A percentile compares a stretch with the other conserved stretches of the same genome.
Conservation (phyloP, 140 eudicot species). For the Stevia rebaudiana region DNA sequence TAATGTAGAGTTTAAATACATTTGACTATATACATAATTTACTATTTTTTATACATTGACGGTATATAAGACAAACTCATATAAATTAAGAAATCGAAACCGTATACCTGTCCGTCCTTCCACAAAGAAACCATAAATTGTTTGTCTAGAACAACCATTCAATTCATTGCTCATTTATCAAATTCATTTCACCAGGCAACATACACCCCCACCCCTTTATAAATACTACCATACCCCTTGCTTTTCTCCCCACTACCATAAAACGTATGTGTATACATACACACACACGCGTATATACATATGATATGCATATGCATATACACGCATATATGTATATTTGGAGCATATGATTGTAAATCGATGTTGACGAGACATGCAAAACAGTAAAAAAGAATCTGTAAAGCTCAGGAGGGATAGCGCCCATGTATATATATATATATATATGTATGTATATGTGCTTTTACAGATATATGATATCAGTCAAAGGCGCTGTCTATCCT, state of each 20-base stretch:
- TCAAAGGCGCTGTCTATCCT: conserved; percentile 35
- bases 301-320: background rate
- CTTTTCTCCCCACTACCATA: conserved; percentile 8
- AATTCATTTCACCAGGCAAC: background rate
- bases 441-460: background rate
- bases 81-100: background rate
- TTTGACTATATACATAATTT: background rate
- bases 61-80: conserved; percentile 16
- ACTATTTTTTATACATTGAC: conserved; percentile 1
- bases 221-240: conserved; percentile 19
- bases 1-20: background rate
- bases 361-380: background rate
- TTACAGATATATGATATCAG: background rate
- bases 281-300: background rate
- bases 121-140: conserved; percentile 19
- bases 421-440: conserved; percentile 3
- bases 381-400: conserved; percentile 28
- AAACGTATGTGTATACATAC: background rate
- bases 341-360: conserved; percentile 10
- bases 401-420: conserved; percentile 50
- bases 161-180: conserved; percentile 26
- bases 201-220: conserved; percentile 16
- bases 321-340: background rate
- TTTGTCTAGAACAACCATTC: conserved; percentile 26
- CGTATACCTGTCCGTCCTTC: conserved; percentile 19